These are phyloP conservation scores for Stereum hirsutum DNA, from an alignment of 1,284 basidiomycete genomes.

Conservation along the genomic window DNA sequence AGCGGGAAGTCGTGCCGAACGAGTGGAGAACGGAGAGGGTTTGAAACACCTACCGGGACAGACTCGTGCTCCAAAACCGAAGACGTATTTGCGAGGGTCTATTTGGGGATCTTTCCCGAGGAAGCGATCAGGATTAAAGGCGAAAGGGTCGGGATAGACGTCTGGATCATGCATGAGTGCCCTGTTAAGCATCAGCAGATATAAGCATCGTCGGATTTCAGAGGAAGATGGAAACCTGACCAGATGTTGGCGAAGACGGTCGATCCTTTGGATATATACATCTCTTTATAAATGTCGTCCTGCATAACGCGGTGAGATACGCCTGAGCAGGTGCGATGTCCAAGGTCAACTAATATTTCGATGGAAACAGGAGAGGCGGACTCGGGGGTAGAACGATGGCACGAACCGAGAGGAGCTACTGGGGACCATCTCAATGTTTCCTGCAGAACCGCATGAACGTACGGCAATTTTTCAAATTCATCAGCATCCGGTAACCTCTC, in stretches of 20 bases:
- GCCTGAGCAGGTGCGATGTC: too few species aligned
- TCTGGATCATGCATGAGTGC: constrained; percentile 11
- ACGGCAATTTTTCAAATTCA: constrained; percentile 17
- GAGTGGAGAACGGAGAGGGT: too few species aligned
- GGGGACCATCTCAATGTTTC: constrained; percentile 17
- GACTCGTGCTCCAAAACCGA: constrained; percentile 6
- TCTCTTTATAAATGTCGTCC: constrained; percentile 15
- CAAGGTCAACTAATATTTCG: too few species aligned
- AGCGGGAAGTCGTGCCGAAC: too few species aligned
- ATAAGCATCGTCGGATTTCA: background rate
- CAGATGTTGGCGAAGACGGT: constrained; percentile 13
- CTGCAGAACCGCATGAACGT: constrained; percentile 18
- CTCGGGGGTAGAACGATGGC: background rate
- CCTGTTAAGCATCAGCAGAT: background rate
- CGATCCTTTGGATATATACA: constrained; percentile 14
- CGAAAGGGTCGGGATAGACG: constrained; percentile 11
- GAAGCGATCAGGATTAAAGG: constrained; percentile 12
- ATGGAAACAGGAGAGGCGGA: too few species aligned
- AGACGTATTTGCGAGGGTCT: constrained; percentile 1
- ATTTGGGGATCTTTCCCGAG: constrained; percentile 1
- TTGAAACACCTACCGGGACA: constrained; percentile 2
- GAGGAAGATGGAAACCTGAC: constrained; percentile 4
- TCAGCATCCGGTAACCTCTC: constrained; percentile 16
- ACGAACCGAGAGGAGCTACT: constrained; percentile 9
- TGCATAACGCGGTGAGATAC: constrained; percentile 9